A percentile compares a stretch with the other conserved stretches of the same genome.
phyloP scores from a whole-genome alignment of 345 rosid species.

The Syzygium oleosum region DNA sequence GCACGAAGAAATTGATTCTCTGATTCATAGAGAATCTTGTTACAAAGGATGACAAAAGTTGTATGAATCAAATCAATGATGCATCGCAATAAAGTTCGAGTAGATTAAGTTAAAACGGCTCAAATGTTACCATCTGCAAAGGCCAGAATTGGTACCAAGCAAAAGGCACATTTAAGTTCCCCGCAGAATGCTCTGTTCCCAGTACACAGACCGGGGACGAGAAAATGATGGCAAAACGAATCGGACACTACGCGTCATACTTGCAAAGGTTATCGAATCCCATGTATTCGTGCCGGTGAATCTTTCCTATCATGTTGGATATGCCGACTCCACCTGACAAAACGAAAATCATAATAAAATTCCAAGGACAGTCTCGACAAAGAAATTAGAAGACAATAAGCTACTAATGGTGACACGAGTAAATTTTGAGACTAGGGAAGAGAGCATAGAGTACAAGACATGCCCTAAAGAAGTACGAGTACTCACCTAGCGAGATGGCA shows the following conservation, averaged over 20 bases:
- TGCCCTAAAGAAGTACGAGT: background rate
- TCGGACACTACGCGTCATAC: slow-evolving; percentile 17
- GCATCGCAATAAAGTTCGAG: background rate
- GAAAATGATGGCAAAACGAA: background rate
- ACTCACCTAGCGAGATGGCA: slow-evolving; percentile 52
- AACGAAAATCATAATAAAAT: background rate
- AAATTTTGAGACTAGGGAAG: background rate
- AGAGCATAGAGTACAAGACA: background rate
- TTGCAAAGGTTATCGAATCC: slow-evolving; percentile 59
- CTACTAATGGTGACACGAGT: background rate
- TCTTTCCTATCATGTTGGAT: slow-evolving; percentile 38
- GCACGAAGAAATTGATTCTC: background rate
- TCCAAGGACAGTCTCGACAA: too few species aligned
- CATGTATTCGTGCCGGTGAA: slow-evolving; percentile 47
- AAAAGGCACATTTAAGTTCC: background rate
- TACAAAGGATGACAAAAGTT: background rate
- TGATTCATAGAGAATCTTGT: background rate
- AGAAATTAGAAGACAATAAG: background rate
- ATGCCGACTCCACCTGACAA: slow-evolving; percentile 50
- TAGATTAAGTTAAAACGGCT: background rate
- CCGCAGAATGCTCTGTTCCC: background rate
- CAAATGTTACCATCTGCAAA: background rate
- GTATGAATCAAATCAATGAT: background rate
- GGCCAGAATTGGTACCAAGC: background rate
- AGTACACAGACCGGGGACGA: background rate